Conservation (phyloP, 106 monocot species). For the Acorus calamus region DNA sequence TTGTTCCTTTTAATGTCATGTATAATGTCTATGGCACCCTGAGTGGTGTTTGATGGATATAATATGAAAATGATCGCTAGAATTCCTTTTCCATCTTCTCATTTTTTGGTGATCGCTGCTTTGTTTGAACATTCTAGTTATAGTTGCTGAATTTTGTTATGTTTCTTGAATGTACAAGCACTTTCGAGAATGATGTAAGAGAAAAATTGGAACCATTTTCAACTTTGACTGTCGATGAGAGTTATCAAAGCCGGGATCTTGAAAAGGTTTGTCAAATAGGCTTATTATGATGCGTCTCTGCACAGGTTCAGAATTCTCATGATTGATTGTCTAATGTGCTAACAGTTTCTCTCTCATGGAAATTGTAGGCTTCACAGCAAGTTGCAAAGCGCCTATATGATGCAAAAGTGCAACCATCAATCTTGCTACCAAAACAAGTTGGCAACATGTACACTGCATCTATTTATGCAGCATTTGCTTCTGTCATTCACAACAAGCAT, state of each 20-base stretch:
- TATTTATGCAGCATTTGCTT: slow-evolving; percentile 78
- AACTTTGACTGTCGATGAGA: slow-evolving; percentile 59
- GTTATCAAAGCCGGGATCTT: slow-evolving; percentile 85
- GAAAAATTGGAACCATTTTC: slow-evolving; percentile 72
- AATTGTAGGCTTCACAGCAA: slow-evolving; percentile 58
- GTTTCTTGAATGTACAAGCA: slow-evolving; percentile 43
- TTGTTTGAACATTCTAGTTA: neutral
- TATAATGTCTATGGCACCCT: too few relatives aligned
- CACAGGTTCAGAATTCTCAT: too few relatives aligned
- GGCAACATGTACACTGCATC: too few relatives aligned
- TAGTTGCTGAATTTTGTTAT: slow-evolving; percentile 8
- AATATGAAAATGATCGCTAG: too few relatives aligned
- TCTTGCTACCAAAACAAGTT: slow-evolving; percentile 86
- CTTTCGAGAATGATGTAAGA: slow-evolving; percentile 48
- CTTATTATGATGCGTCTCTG: too few relatives aligned
- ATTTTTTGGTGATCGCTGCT: neutral
- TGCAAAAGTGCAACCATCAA: slow-evolving; percentile 73
- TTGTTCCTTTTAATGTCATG: neutral
- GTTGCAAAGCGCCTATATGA: slow-evolving; percentile 67
- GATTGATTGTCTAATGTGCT: too few relatives aligned
- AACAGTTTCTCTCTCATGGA: slow-evolving; percentile 4
- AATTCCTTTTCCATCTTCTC: neutral
- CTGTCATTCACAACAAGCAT: slow-evolving; percentile 68
- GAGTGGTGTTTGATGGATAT: too few relatives aligned
- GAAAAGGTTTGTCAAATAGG: too few relatives aligned